Evolutionary conservation across 441 rosid species (phyloP), one percentile per base, ranked within the genome.

Genomic region (Populus hybrid): DNA sequence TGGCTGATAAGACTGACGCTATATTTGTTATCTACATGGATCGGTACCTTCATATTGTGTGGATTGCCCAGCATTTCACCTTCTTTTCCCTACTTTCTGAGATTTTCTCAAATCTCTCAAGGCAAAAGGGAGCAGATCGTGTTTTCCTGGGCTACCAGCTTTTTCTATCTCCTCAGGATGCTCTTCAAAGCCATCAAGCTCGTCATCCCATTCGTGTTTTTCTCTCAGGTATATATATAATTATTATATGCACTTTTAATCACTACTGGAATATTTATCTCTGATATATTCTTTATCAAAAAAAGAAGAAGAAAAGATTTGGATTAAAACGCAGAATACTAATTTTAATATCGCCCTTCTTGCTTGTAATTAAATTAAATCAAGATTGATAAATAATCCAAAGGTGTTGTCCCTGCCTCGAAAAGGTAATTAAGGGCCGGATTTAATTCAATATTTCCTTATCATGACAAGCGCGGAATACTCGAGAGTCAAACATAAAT

Each of bases 11-110:
- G 88, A 40, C 19, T 80, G 78, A 79, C 77, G 6, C 70, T 94
- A 4, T 91, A 91, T 93, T 34, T 78, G 59, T 85, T 94, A 18
- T 94, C 98, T 1, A 91, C 95, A 53, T 76, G 89, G 84, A 71
- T 92, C 35, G 98, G 98, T 11, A 89, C 88, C 30, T 78, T 94
- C 19, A 18, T 91, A 23, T 28, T 92, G 19, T 91, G 98, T 77
- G 97, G 98, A 18, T 24, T 84, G 19, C 21, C 28, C 16, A 83
- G 89, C 88, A 72, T 92, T 69, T 71, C 92, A 10, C 61, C 79
- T 63, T 50, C 75, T 12, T 94, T 86, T 73, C 97, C 98, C 0
- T 94, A 76, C 79, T 75, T 87, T 32, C 80, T 66, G 7, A 78
- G 79, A 18, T 94, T 92, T 83, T 76, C 92, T 57, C 80, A 81